phyloP scores from a whole-genome alignment of 2,329 filamentous ascomycete species.

The Trichoderma afroharzianum region DNA sequence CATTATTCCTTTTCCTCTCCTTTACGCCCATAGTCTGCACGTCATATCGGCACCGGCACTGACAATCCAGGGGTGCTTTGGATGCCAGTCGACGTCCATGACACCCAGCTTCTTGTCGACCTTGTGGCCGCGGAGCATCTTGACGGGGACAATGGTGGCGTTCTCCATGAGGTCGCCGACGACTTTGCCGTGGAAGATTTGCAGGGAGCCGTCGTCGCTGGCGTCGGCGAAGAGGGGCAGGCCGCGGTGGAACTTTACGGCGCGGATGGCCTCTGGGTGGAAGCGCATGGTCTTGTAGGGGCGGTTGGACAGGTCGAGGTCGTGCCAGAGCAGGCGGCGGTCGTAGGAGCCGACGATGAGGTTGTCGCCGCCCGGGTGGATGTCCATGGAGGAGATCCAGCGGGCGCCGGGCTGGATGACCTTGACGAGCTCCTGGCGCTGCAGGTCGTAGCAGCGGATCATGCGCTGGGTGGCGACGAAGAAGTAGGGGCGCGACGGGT shows the following conservation, averaged over 20 bases:
- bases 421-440: conserved; percentile 87
- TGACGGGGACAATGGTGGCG: conserved; percentile 91
- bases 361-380: conserved; percentile 92
- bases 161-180: conserved; percentile 94
- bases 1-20: neutral
- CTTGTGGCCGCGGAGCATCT: conserved; percentile 87
- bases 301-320: conserved; percentile 82
- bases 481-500: conserved; percentile 87
- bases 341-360: conserved; percentile 94
- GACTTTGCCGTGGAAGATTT: conserved; percentile 96
- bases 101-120: conserved; percentile 84
- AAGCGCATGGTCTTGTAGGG: conserved; percentile 97
- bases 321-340: conserved; percentile 90
- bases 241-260: conserved; percentile 80
- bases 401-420: conserved; percentile 89
- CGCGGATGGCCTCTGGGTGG: conserved; percentile 85
- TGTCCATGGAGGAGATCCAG: conserved; percentile 89
- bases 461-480: conserved; percentile 94
- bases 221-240: conserved; percentile 89
- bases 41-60: conserved; percentile 93
- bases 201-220: conserved; percentile 88
- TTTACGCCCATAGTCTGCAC: conserved; percentile 78
- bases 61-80: conserved; percentile 86
- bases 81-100: conserved; percentile 94
- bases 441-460: conserved; percentile 90